phyloP scores from a whole-genome alignment of 148 eudicot genomes.

The Agrostemma githago region DNA sequence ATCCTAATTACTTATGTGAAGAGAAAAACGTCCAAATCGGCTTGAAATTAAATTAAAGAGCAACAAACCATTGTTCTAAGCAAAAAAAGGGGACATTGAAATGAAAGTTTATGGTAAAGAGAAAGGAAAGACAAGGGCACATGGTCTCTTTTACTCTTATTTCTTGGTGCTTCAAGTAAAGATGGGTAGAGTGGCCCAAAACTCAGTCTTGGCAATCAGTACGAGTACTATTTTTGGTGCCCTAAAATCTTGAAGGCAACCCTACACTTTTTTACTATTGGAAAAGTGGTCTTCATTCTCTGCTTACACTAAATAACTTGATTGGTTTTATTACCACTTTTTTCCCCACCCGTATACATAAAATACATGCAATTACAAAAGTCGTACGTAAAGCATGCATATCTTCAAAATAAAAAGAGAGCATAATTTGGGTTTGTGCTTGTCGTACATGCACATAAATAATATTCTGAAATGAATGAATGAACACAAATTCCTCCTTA shows the following conservation, averaged over 20 bases:
- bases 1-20: too few relatives aligned
- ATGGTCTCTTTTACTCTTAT: neutral
- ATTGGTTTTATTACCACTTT: neutral
- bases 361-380: slow-evolving; percentile 2
- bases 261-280: slow-evolving; percentile 10
- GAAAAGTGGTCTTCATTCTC: slow-evolving; percentile 2
- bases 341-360: neutral
- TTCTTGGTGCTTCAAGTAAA: neutral
- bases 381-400: neutral
- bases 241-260: slow-evolving; percentile 5
- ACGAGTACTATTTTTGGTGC: slow-evolving; percentile 10
- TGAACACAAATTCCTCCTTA: neutral
- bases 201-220: neutral
- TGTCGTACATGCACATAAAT: neutral
- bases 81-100: too few relatives aligned
- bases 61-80: too few relatives aligned
- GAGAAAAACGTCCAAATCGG: too few relatives aligned
- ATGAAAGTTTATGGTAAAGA: neutral
- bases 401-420: neutral
- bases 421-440: neutral
- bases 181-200: neutral
- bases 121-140: slow-evolving; percentile 13
- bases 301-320: slow-evolving; percentile 1
- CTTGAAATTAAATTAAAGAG: too few relatives aligned
- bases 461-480: neutral